Evolutionary conservation across 495 filamentous ascomycete genomes (phyloP), one percentile per base, ranked within the genome.

Genomic region (Entonaema liquescens): DNA sequence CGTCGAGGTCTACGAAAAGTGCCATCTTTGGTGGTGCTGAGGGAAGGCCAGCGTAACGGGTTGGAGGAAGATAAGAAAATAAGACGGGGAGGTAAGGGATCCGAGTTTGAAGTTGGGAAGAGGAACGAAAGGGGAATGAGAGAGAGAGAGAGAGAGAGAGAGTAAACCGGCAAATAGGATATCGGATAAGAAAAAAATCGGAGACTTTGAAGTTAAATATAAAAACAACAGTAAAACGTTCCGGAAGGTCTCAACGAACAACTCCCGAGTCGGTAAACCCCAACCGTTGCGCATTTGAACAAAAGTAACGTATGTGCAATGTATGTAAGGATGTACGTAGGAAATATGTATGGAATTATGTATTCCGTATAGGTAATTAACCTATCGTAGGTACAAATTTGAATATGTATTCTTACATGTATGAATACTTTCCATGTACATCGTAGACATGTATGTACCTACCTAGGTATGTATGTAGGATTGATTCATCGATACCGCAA

Each of bases 1-100:
- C 84, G 55, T 86, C 88, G 57, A 91, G 79, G 74, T 91, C 87
- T 73, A 90, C 83, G 76, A 91, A 84, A 56, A 90, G 81, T 57
- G 88, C 89, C 89, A 91, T 91, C 55, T 67, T 75, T 60, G 36
- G 59, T 25, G 35, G 40, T 9, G 52, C 15, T 60, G 59, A 59
- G 28, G 26, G 59, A 42, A 56, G 40, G 49, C 29, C 55, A 36
- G 55, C 52, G 61, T 70, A 13, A 25, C 49, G 42, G 15, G 9
- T 62, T 28, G 23, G 47, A 44, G 31, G 19, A 33, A 54, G 23
- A 28, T 31, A 42, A 23, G 13, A 35, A 36, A 35, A 56, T 31
- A 35, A 56, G 53, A 53, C 23, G 23, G 53, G 9, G 23, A n/a
- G 26, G 19, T 1, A 50, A 35, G 26, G 3, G 17, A 21, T 13